Conservation (phyloP, 805 yeast genomes). For the Jamesozyma rosinii region DNA sequence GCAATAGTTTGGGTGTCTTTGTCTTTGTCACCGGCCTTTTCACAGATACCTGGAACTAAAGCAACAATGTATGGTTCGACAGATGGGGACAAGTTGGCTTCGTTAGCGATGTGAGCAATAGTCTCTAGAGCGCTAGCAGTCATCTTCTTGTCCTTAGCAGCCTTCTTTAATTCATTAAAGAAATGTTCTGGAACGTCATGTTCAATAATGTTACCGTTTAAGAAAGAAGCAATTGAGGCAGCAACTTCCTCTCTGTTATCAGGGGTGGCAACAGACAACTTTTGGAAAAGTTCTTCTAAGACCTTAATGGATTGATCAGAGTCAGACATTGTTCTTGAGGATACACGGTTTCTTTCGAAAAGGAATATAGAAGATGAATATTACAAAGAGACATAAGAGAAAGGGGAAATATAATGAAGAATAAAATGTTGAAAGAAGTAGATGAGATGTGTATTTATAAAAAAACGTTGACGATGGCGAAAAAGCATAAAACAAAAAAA, state of each 20-base stretch:
- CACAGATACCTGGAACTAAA: constrained; percentile 59
- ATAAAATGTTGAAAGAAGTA: constrained; percentile 1
- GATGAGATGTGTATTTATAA: constrained; percentile 4
- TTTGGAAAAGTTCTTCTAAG: constrained; percentile 85
- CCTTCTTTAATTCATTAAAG: constrained; percentile 65
- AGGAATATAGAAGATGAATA: background rate
- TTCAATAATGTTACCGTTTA: constrained; percentile 95
- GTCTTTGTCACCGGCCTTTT: constrained; percentile 86
- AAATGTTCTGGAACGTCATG: constrained; percentile 93
- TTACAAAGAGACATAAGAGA: background rate
- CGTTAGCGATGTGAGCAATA: constrained; percentile 73
- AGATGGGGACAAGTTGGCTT: constrained; percentile 71
- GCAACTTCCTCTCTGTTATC: constrained; percentile 83
- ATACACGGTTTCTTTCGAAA: constrained; percentile 7
- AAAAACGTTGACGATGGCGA: constrained; percentile 3
- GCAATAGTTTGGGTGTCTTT: constrained; percentile 67
- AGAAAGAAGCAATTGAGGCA: constrained; percentile 79
- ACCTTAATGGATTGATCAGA: constrained; percentile 52
- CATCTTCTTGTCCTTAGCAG: constrained; percentile 75
- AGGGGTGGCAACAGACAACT: constrained; percentile 78
- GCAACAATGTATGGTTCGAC: constrained; percentile 92
- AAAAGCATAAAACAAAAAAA: background rate
- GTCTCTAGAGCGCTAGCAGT: constrained; percentile 79
- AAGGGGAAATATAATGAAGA: constrained; percentile 1
- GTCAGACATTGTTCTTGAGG: constrained; percentile 34